Base-by-base conservation (phyloP, 306 rosid species). In the Benincasa hispida region DNA sequence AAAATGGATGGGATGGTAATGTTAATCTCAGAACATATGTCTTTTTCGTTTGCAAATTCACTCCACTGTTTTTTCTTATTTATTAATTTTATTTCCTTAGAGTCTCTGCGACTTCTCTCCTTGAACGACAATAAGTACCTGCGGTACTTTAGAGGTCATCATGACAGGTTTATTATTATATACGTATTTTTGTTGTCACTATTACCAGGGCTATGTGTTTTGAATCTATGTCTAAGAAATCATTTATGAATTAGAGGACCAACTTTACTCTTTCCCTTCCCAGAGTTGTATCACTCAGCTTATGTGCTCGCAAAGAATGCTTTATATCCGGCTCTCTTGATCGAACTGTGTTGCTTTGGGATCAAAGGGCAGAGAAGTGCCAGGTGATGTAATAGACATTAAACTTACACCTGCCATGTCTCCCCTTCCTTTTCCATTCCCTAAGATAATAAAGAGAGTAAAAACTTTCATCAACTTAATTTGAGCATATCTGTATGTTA, bases 1-100 rank as follows among this genome's bases (percentile, higher is more conserved):
- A 90, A 91, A 94, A 94, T 83, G 98, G 98, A 48, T 92, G 98
- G 98, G 98, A 94, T 80, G 98, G 98, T 90, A 86, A 41, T 75
- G 54, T 56, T 27, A 27, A 57, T 57, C 10, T 24, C 10, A 6
- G 12, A 80, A 25, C 34, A 18, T 53, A 72, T 27, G 58, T 76
- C 22, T 28, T 50, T 6, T 77, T 67, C 74, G 78, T 35, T 74
- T 41, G 32, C 48, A 48, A 48, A 28, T 48, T 72, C 28, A 11
- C 28, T 72, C 4, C 2, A 13, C 47, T 45, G 10, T 76, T 61
- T 32, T 11, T 22, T 24, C 45, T 47, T 35, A 45, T 77, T 55
- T 74, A 58, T 54, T 85, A 27, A 86, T 62, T 54, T 68, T 59
- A 54, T 81, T 47, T 32, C 60, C 77, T 68, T 87, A 94, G 98